Conservation (phyloP, 495 filamentous ascomycete genomes). For the Stereocaulon alpinum region DNA sequence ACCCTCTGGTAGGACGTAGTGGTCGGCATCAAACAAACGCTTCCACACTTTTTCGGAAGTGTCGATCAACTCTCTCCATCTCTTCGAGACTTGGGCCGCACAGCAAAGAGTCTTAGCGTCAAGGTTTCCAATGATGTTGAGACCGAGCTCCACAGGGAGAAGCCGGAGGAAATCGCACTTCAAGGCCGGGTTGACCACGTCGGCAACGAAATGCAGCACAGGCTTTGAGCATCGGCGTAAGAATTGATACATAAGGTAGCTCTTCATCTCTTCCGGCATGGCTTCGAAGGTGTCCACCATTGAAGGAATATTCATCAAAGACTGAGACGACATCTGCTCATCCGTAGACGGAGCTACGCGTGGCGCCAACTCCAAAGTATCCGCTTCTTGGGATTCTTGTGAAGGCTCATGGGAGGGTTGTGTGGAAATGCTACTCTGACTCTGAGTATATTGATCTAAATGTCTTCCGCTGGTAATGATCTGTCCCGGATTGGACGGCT, state of each 20-base stretch:
- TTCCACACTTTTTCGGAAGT: constrained; percentile 94
- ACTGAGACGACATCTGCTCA: constrained; percentile 25
- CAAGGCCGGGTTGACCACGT: constrained; percentile 89
- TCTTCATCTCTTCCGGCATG: constrained; percentile 79
- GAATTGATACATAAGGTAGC: constrained; percentile 92
- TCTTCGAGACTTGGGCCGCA: constrained; percentile 87
- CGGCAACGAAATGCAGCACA: constrained; percentile 82
- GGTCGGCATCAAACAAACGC: constrained; percentile 76
- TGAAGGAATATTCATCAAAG: constrained; percentile 62
- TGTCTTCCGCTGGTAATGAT: constrained; percentile 2
- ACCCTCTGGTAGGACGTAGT: constrained; percentile 64
- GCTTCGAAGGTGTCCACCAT: constrained; percentile 87
- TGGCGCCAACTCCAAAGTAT: not conserved
- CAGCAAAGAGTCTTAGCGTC: constrained; percentile 81
- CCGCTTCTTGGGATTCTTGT: not conserved
- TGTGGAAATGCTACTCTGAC: constrained; percentile 7
- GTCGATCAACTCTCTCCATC: constrained; percentile 83
- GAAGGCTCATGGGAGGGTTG: constrained; percentile 5
- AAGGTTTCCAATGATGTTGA: constrained; percentile 79
- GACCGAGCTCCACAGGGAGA: constrained; percentile 75
- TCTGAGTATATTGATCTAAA: constrained; percentile 1
- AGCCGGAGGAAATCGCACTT: constrained; percentile 84
- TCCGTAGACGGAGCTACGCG: not conserved
- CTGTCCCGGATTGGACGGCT: constrained; percentile 6
- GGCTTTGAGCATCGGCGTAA: constrained; percentile 79